Evolutionary conservation across 129 eudicot species (phyloP).

Genomic region (Ambrosia trifida): DNA sequence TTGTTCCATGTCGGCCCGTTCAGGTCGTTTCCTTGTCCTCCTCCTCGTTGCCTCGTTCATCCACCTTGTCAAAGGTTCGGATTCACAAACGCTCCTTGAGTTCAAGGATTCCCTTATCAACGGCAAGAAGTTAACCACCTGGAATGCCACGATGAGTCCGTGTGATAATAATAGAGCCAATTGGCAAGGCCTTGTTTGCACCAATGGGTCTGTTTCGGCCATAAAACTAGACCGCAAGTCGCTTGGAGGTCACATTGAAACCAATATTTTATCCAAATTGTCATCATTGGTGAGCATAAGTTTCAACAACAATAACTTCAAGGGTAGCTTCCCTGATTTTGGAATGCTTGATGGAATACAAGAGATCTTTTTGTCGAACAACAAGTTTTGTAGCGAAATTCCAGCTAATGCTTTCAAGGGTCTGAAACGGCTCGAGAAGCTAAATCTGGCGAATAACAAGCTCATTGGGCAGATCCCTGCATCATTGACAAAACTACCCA

Average conservation of each 20-base stretch:
- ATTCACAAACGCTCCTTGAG: constrained; percentile 46
- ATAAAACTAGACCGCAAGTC: constrained; percentile 64
- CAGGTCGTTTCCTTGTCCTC: constrained; percentile 17
- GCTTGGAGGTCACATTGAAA: constrained; percentile 53
- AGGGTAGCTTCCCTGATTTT: constrained; percentile 55
- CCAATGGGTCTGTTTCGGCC: constrained; percentile 48
- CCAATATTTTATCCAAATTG: constrained; percentile 41
- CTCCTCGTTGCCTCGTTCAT: constrained; percentile 26
- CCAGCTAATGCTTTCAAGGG: constrained; percentile 47
- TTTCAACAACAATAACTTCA: constrained; percentile 55
- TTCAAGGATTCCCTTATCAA: constrained; percentile 55
- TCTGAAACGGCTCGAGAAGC: constrained; percentile 46
- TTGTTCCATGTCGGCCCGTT: constrained; percentile 15
- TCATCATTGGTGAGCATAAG: constrained; percentile 48
- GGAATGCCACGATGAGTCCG: constrained; percentile 45
- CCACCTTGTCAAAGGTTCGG: constrained; percentile 32
- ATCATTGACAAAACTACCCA: constrained; percentile 50
- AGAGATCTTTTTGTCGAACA: constrained; percentile 49
- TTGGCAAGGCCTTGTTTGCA: constrained; percentile 73
- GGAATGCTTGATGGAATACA: constrained; percentile 31
- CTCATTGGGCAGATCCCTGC: constrained; percentile 56
- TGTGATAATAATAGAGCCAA: constrained; percentile 42
- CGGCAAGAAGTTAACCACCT: constrained; percentile 40
- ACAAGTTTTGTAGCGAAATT: constrained; percentile 59
- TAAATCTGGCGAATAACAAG: constrained; percentile 52